These are phyloP conservation scores for Ajuga reptans DNA, from an alignment of 305 asterid species.

Conservation along the genomic window DNA sequence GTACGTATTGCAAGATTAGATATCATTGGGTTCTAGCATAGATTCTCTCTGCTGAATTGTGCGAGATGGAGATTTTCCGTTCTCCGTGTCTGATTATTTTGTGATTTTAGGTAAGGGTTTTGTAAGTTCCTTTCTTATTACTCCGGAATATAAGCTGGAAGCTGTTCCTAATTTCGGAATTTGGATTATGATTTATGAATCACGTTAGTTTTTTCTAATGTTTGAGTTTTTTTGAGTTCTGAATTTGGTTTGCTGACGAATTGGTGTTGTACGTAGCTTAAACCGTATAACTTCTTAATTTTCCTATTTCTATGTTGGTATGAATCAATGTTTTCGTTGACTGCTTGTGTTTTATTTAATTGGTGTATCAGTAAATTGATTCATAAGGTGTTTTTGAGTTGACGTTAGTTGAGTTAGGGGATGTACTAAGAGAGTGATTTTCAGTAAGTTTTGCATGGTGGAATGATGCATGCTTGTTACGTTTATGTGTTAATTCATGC, in stretches of 20 bases:
- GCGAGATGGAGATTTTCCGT: conserved; percentile 39
- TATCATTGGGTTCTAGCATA: conserved; percentile 7
- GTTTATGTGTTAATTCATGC: neutral
- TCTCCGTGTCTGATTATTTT: conserved; percentile 23
- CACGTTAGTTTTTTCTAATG: conserved; percentile 2
- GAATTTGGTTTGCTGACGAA: neutral
- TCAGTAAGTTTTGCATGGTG: conserved; percentile 3
- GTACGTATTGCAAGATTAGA: neutral
- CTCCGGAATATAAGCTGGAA: neutral
- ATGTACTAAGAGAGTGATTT: neutral
- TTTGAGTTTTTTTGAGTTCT: neutral
- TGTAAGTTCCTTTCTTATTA: neutral
- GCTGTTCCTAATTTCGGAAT: neutral
- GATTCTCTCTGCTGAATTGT: conserved; percentile 9
- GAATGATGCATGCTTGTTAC: conserved; percentile 19
- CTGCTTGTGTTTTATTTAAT: neutral
- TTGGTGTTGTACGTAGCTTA: conserved; percentile 17
- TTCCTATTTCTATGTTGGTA: neutral
- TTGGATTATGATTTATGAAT: neutral
- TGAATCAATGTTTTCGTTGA: neutral
- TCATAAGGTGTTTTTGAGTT: conserved; percentile 3
- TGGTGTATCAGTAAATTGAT: neutral
- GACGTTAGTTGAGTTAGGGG: conserved; percentile 14
- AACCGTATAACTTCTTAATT: neutral
- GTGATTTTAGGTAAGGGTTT: conserved; percentile 35